phyloP scores from a whole-genome alignment of 176 grass and related monocot species.

The Cenchrus americanus region DNA sequence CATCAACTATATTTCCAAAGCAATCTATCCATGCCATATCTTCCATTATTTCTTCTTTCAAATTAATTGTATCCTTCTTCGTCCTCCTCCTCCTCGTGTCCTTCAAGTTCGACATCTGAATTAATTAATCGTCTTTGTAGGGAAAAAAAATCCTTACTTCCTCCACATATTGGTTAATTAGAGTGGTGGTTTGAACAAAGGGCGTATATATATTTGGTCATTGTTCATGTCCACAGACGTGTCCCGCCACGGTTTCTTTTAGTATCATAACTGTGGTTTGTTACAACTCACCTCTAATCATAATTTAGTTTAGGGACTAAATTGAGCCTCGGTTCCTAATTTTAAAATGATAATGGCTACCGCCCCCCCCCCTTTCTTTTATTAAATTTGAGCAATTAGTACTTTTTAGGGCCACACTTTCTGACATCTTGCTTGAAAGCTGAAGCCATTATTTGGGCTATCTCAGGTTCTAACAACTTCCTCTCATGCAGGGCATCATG shows the following conservation, averaged over 20 bases:
- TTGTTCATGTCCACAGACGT: too few relatives aligned
- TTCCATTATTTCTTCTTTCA: background rate
- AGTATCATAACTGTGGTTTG: too few relatives aligned
- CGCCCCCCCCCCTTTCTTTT: too few relatives aligned
- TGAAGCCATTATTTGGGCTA: background rate
- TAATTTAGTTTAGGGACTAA: too few relatives aligned
- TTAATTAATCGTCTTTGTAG: background rate
- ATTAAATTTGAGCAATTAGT: too few relatives aligned
- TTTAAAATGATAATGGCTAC: too few relatives aligned
- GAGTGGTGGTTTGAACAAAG: background rate
- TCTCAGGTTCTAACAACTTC: background rate
- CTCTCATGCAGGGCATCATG: background rate
- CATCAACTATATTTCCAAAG: constrained; percentile 45
- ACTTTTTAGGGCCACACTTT: too few relatives aligned
- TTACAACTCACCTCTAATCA: too few relatives aligned
- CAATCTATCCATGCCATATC: background rate
- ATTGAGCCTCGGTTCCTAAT: too few relatives aligned
- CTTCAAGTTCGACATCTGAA: background rate
- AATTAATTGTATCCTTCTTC: background rate
- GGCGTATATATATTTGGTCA: too few relatives aligned
- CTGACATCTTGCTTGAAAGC: background rate
- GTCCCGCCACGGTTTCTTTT: too few relatives aligned
- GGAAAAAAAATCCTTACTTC: background rate
- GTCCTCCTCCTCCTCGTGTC: too few relatives aligned
- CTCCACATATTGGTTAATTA: background rate